These are phyloP conservation scores for Paecilomyces dactylethromorphus DNA, from an alignment of 2,329 filamentous ascomycete species.

Conservation along the genomic window DNA sequence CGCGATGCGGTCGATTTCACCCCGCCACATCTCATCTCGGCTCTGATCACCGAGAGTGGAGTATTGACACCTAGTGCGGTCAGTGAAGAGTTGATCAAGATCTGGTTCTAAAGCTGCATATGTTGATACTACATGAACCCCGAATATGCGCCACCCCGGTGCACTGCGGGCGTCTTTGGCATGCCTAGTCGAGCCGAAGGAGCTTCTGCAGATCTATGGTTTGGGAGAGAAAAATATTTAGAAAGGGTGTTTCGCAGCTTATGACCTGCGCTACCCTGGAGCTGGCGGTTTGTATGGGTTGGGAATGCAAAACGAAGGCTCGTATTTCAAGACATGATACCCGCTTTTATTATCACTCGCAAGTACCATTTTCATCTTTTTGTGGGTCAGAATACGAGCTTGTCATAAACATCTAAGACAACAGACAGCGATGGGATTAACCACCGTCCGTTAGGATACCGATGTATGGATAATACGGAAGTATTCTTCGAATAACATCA, in stretches of 20 bases:
- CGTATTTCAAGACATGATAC: not conserved
- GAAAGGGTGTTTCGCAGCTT: not conserved
- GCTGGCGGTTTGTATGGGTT: not conserved
- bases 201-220: not conserved
- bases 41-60: conserved; percentile 59
- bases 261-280: not conserved
- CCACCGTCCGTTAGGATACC: not conserved
- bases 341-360: not conserved
- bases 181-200: not conserved
- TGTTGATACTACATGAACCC: not conserved
- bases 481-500: not conserved
- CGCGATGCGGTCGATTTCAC: conserved; percentile 42
- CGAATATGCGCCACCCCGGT: not conserved
- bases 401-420: not conserved
- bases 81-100: conserved; percentile 62
- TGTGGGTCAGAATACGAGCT: not conserved
- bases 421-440: not conserved
- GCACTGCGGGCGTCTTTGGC: not conserved
- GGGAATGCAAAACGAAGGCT: not conserved
- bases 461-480: not conserved
- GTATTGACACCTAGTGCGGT: conserved; percentile 59
- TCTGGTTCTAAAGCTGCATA: conserved; percentile 39
- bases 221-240: not conserved
- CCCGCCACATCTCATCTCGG: conserved; percentile 56
- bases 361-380: not conserved